Conservation (phyloP, 2,329 filamentous ascomycete genomes). For the Microdochium bolleyi region DNA sequence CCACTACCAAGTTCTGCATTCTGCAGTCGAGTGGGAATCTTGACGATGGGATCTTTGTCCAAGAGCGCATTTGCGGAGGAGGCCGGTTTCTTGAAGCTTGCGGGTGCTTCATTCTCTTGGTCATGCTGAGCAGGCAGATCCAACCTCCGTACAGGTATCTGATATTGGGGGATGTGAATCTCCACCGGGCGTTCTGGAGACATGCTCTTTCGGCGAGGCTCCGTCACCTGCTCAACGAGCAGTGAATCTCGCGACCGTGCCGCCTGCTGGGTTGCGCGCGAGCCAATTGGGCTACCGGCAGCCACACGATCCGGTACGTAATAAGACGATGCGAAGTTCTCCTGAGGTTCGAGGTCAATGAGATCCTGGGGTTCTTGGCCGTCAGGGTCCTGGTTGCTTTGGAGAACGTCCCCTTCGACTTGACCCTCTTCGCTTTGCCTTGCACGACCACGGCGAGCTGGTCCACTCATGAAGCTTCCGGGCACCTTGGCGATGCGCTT, state of each 20-base stretch:
- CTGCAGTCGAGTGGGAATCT: slow-evolving; percentile 41
- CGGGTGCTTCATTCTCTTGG: slow-evolving; percentile 76
- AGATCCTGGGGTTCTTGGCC: slow-evolving; percentile 25
- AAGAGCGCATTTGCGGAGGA: slow-evolving; percentile 42
- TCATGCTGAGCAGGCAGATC: slow-evolving; percentile 59
- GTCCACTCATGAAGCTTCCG: slow-evolving; percentile 72
- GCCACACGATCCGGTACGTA: slow-evolving; percentile 41
- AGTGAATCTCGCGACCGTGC: neutral
- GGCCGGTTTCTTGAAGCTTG: slow-evolving; percentile 58
- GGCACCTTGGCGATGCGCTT: slow-evolving; percentile 69
- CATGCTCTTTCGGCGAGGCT: neutral
- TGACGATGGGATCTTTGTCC: slow-evolving; percentile 43
- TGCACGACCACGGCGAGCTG: slow-evolving; percentile 66
- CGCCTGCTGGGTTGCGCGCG: neutral
- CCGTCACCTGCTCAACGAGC: neutral
- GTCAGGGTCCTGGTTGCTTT: slow-evolving; percentile 32
- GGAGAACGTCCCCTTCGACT: slow-evolving; percentile 55
- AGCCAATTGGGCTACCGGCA: slow-evolving; percentile 51
- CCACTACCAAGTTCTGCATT: slow-evolving; percentile 30
- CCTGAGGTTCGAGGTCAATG: slow-evolving; percentile 24
- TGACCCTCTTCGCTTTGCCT: slow-evolving; percentile 58
- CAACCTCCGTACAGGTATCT: slow-evolving; percentile 44
- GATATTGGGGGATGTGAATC: slow-evolving; percentile 45
- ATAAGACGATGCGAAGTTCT: slow-evolving; percentile 31
- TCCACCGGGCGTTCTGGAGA: slow-evolving; percentile 14